phyloP scores from a whole-genome alignment of 148 eudicot species.

The Amaranthus hypochondriacus region DNA sequence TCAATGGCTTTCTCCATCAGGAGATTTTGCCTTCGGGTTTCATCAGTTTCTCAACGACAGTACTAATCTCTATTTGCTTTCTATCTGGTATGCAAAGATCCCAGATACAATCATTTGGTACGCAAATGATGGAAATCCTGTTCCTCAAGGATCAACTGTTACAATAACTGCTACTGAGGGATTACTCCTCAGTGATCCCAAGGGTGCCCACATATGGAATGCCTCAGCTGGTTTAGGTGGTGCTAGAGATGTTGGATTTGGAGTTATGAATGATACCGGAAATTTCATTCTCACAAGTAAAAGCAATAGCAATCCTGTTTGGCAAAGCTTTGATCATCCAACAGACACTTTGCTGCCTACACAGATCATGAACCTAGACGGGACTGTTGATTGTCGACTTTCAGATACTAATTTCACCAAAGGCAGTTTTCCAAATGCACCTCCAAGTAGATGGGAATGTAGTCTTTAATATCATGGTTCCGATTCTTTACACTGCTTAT shows the following conservation, averaged over 20 bases:
- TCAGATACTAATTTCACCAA: constrained; percentile 29
- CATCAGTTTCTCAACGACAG: constrained; percentile 7
- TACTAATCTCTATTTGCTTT: constrained; percentile 29
- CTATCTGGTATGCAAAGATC: constrained; percentile 46
- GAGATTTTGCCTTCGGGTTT: constrained; percentile 58
- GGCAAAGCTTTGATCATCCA: constrained; percentile 48
- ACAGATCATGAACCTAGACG: constrained; percentile 24
- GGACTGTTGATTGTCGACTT: constrained; percentile 18
- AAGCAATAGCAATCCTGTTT: constrained; percentile 7
- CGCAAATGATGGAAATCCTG: constrained; percentile 27
- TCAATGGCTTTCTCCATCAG: constrained; percentile 50
- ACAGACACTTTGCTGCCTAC: constrained; percentile 43
- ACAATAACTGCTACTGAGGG: constrained; percentile 27
- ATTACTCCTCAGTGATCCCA: constrained; percentile 36
- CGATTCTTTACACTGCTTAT: constrained; percentile 12
- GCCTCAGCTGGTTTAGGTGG: constrained; percentile 1
- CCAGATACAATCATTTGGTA: constrained; percentile 48
- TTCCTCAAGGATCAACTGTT: constrained; percentile 32
- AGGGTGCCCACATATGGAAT: constrained; percentile 30
- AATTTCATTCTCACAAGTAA: constrained; percentile 27
- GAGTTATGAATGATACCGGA: constrained; percentile 44
- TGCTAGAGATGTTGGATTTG: constrained; percentile 9
- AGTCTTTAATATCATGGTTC: constrained; percentile 27
- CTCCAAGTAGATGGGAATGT: constrained; percentile 30
- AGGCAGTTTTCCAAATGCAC: constrained; percentile 38